Evolutionary conservation across 257 asterid species (phyloP), one percentile per base, ranked within the genome.

Genomic region (Solanum chilense): DNA sequence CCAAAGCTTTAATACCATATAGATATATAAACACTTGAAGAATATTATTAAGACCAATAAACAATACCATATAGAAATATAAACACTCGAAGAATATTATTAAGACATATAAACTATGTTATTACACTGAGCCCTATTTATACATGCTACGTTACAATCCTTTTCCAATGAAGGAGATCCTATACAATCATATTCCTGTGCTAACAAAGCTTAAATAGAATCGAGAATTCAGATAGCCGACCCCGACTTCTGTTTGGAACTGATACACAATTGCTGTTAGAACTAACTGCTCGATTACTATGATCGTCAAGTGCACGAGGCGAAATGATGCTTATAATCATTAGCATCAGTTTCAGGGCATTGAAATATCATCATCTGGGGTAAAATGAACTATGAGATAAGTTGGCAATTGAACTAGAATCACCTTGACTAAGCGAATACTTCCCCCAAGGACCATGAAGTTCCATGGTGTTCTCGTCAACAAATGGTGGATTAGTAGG

Each of bases 401-500:
- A 20, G 58, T 75, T 88, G 44, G 92, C 93, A 58, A 87, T 76
- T 9, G 92, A 90, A 75, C 42, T 83, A 78, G 47, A 88, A 68
- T 76, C 86, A 1, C 75, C 83, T 14, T 41, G 16, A 21, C 49
- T 86, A 78, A 14, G 85, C 3, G 80, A 87, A 85, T 11, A 74
- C 12, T 39, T 86, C 33, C 87, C 90, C 84, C 83, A 20, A 69
- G 87, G 29, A 80, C 37, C 90, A 70, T 88, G 83, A 37, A 88
- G 85, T 62, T 88, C 92, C 93, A 91, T 90, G 66, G 90, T 91
- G 14, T 71, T 88, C 80, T 91, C 93, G 49, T 91, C 91, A 8
- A 91, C 21, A 11, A 91, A 75, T 23, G 82, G 81, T 9, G 91
- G 91, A 76, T 80, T 85, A 23, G 86, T 45, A 23, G 91, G 91